Base-by-base conservation (phyloP, 257 asterid genomes). In the Fraxinus pennsylvanica region DNA sequence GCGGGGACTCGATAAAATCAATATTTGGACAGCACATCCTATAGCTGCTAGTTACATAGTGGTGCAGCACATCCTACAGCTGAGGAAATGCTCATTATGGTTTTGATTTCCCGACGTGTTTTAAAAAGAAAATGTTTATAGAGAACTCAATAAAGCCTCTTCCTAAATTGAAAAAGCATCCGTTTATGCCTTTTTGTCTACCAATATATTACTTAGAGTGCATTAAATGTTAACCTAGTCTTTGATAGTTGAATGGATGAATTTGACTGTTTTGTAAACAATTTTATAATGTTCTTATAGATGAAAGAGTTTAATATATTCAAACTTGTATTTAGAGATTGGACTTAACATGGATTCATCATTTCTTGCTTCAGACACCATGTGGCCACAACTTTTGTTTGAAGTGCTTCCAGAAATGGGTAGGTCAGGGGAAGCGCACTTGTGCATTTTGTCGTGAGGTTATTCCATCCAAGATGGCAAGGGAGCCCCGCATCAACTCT, bases 331-430 rank as follows among this genome's bases (percentile, higher is more conserved):
- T 61, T 63, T 21, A 50, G 8, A 59, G 65, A 38, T 10, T 30
- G 36, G 29, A 32, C 10, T 74, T 8, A 61, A 71, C 38, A 8
- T 75, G 36, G 33, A 41, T 30, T 14, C 35, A 6, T 22, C 47
- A 2, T 36, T 78, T 80, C 45, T 72, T 82, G 73, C 82, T 87
- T 45, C 92, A 94, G 98, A 92, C 97, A 0, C 97, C 98, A 66
- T 94, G 98, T 36, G 98, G 98, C 75, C 98, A 94, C 88, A 94
- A 94, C 79, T 94, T 94, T 78, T 94, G 98, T 86, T 78, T 94
- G 87, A 92, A 88, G 84, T 94, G 98, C 89, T 94, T 92, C 68
- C 90, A 91, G 47, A 94, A 77, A 80, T 90, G 90, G 97, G 80
- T 85, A 50, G 88, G 89, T 21, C 91, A 88, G 74, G 79, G 82